phyloP scores from a whole-genome alignment of 345 rosid species.

The Salix dunnii region DNA sequence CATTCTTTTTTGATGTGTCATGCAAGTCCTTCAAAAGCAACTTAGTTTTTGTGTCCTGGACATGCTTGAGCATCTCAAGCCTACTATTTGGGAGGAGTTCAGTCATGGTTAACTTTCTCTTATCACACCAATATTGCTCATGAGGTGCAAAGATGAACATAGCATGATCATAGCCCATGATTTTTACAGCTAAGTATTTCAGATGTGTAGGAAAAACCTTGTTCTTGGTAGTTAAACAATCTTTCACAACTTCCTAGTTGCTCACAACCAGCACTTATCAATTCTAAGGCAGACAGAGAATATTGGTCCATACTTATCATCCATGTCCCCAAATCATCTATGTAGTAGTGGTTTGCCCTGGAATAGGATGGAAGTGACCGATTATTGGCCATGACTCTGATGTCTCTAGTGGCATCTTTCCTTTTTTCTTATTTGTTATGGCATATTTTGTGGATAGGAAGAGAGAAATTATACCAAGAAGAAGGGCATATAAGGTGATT shows the following conservation, averaged over 20 bases:
- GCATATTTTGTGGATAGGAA: not conserved
- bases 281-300: slow-evolving; percentile 30
- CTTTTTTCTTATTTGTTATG: slow-evolving; percentile 4
- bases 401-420: slow-evolving; percentile 24
- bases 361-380: slow-evolving; percentile 30
- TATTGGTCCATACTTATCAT: slow-evolving; percentile 20
- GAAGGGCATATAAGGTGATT: not conserved
- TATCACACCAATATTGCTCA: slow-evolving; percentile 34
- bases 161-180: slow-evolving; percentile 32
- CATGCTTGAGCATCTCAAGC: slow-evolving; percentile 34
- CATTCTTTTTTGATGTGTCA: slow-evolving; percentile 15
- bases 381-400: slow-evolving; percentile 32
- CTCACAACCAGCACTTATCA: slow-evolving; percentile 24
- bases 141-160: slow-evolving; percentile 34
- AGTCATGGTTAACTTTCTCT: slow-evolving; percentile 27
- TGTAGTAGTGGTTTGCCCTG: slow-evolving; percentile 20
- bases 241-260: slow-evolving; percentile 27
- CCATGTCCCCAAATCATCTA: slow-evolving; percentile 23
- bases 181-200: slow-evolving; percentile 9
- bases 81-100: slow-evolving; percentile 35
- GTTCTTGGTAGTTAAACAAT: slow-evolving; percentile 36
- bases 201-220: slow-evolving; percentile 25
- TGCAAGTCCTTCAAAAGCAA: slow-evolving; percentile 20
- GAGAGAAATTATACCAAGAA: slow-evolving; percentile 8
- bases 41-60: slow-evolving; percentile 18